Conservation (phyloP, 1,139 yeast species). For the Meyerozyma carpophila region DNA sequence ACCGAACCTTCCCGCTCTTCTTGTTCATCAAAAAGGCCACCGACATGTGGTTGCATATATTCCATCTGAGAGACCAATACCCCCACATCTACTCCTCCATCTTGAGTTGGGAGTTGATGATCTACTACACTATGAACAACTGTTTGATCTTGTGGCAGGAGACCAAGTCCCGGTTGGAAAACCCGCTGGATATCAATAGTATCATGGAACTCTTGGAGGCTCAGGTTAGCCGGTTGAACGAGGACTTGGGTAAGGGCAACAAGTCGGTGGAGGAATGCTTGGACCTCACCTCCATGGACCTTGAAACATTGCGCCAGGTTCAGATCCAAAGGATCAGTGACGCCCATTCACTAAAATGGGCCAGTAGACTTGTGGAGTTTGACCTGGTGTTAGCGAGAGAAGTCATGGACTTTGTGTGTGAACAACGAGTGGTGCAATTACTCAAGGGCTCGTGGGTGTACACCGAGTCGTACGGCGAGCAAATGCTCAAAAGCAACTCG, state of each 20-base stretch:
- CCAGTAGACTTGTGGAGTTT: conserved; percentile 38
- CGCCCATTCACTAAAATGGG: conserved; percentile 28
- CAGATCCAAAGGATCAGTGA: conserved; percentile 48
- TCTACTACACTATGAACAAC: conserved; percentile 50
- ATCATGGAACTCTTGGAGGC: conserved; percentile 36
- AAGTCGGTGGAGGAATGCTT: conserved; percentile 40
- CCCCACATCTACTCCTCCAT: conserved; percentile 40
- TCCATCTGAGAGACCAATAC: conserved; percentile 27
- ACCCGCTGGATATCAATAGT: conserved; percentile 43
- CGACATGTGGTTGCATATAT: conserved; percentile 34
- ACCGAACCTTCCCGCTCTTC: conserved; percentile 39
- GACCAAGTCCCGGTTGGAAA: conserved; percentile 49
- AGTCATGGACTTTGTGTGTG: conserved; percentile 70
- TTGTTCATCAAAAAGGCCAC: conserved; percentile 33
- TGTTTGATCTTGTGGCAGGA: conserved; percentile 65
- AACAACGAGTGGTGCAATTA: conserved; percentile 67
- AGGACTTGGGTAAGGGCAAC: conserved; percentile 16
- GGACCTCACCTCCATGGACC: conserved; percentile 38
- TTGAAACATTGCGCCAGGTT: conserved; percentile 47
- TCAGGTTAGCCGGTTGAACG: conserved; percentile 27
- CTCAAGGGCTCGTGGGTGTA: conserved; percentile 85
- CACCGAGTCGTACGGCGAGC: conserved; percentile 56
- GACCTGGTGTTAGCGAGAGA: conserved; percentile 50
- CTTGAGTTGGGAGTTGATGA: conserved; percentile 53
- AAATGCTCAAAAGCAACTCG: conserved; percentile 16